Evolutionary conservation across 148 eudicot species (phyloP).

Genomic region (Persicaria maculosa): DNA sequence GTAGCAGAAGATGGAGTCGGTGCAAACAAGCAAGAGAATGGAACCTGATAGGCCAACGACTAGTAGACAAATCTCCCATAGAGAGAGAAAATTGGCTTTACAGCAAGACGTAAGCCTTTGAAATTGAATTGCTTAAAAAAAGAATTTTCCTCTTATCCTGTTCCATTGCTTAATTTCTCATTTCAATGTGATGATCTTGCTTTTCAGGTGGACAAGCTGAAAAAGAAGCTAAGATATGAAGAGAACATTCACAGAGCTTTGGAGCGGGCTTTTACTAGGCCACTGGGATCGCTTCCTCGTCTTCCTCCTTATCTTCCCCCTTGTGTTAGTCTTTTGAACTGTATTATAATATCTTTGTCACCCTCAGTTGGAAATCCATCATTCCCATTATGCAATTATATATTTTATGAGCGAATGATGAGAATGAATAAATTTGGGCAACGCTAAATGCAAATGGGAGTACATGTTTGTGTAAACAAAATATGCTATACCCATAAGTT

Average conservation of each 20-base stretch:
- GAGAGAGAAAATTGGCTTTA: slow-evolving; percentile 18
- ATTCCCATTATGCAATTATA: neutral
- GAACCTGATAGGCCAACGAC: slow-evolving; percentile 3
- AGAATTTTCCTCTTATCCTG: neutral
- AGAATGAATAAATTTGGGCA: neutral
- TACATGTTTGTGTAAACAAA: neutral
- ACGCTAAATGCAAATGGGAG: neutral
- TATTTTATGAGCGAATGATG: neutral
- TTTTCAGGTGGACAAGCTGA: slow-evolving; percentile 65
- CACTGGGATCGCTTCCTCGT: slow-evolving; percentile 77
- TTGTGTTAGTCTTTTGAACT: slow-evolving; percentile 34
- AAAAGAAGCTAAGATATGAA: slow-evolving; percentile 68
- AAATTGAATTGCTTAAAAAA: neutral
- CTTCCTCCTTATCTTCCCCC: slow-evolving; percentile 78
- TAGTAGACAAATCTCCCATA: slow-evolving; percentile 5
- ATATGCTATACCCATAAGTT: no score
- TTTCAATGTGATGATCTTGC: neutral
- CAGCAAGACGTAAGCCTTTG: slow-evolving; percentile 13
- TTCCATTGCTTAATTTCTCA: neutral
- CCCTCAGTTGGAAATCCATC: neutral
- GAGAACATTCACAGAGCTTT: slow-evolving; percentile 77
- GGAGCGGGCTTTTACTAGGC: slow-evolving; percentile 66
- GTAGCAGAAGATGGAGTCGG: slow-evolving; percentile 10
- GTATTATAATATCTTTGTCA: neutral
- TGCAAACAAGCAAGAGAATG: slow-evolving; percentile 9